Base-by-base conservation (phyloP, 2,329 filamentous ascomycete species). In the Aspergillus melleus region DNA sequence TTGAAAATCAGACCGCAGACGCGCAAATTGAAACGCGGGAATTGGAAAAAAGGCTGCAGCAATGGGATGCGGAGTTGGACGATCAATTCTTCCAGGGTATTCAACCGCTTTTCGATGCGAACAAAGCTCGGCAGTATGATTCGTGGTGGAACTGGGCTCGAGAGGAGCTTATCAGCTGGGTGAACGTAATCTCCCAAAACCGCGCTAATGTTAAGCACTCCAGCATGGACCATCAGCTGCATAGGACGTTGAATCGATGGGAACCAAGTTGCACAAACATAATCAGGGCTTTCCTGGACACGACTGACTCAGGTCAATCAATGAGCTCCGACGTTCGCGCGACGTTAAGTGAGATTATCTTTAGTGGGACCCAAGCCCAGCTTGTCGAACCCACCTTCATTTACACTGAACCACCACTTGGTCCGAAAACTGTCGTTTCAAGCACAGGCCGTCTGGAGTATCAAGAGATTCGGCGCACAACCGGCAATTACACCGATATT, bases 121-220 rank as follows among this genome's bases (percentile, higher is more conserved):
- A 49, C 0, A 72, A 75, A 49, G 59, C 58, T 16, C 68, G 75
- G 1, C 49, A 56, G 3, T 77, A 72, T 60, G 64, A 75, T 46
- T 77, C 73, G 2, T 73, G 63, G 56, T 77, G 75, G 75, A 77
- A 76, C 54, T 76, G 73, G 73, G 71, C 58, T 2, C 55, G 66
- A 0, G 67, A 75, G 57, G 72, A 72, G 2, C 57, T 66, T 22
- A 49, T 65, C 11, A 51, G 52, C 10, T 60, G 62, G 51, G 26
- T 64, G 19, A 52, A 56, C 8, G 54, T 60, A 10, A 22, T 57
- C 9, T 54, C 14, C 1, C 24, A 57, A 11, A 20, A 32, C 10
- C 46, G 52, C 29, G 44, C 30, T 1, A 47, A 54, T 22, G 36
- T 20, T 2, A 24, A 16, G 11, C 22, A 46, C 39, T 22, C 46